Evolutionary conservation across 192 early-diverging fungal species (phyloP), one percentile per base, ranked within the genome.

Genomic region (Backusella liffmaniae): DNA sequence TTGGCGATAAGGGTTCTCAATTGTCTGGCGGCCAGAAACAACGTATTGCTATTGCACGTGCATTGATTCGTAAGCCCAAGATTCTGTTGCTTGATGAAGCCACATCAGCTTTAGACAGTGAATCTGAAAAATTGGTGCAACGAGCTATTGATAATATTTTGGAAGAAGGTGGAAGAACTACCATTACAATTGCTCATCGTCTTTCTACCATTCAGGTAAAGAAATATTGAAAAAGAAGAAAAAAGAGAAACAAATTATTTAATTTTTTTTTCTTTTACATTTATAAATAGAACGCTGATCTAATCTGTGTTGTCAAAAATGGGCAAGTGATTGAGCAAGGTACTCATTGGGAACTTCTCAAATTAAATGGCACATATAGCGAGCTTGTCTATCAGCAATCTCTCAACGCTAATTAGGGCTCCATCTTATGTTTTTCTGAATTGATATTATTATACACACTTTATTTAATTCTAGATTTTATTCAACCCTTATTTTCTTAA

Each of bases 1-100:
- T 92, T 21, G 92, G 92, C 65, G 90, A 93, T 71, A 88, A 88
- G 77, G 92, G 92, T 7, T 82, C 77, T 67, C 88, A 87, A 71
- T 76, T 90, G 5, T 85, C 83, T 70, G 91, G 91, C 67, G 92
- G 92, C 23, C 92, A 93, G 79, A 94, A 94, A 73, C 92, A 94
- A 67, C 89, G 96, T 30, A 88, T 98, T 72, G 95, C 94, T 5
- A 94, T 94, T 89, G 95, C 95, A 0, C 89, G 96, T 41, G 95
- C 96, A 0, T 80, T 97, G 39, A 92, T 97, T 67, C 91, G 94
- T 67, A 91, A 94, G 69, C 95, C 96, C 42, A 90, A 91, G 78
- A 77, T 98, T 10, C 78, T 97, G 65, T 79, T 97, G 26, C 84
- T 98, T 30, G 96, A 98, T 73, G 96, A 94, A 72, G 92, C 92